Evolutionary conservation across 495 filamentous ascomycete genomes (phyloP).

Genomic region (Friedmanniomyces simplex): DNA sequence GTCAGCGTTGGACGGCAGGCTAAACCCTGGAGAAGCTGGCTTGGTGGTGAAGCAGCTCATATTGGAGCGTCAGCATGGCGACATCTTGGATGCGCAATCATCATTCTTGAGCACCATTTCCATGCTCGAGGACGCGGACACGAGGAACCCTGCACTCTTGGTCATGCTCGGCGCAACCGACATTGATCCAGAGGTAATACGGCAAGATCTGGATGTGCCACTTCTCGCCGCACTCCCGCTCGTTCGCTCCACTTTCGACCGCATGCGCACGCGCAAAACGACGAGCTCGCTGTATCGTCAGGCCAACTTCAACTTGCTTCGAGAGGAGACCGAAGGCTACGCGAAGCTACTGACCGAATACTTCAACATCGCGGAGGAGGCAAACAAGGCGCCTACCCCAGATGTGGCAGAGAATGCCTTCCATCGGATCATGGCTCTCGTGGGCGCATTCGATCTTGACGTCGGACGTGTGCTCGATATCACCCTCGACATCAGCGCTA

Average conservation of each 20-base stretch:
- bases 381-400: conserved; percentile 22
- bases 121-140: conserved; percentile 60
- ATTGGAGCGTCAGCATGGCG: conserved; percentile 40
- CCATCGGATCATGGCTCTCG: conserved; percentile 77
- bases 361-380: conserved; percentile 57
- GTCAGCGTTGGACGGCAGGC: conserved; percentile 55
- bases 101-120: conserved; percentile 76
- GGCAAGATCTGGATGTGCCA: conserved; percentile 68
- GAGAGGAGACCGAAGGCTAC: conserved; percentile 95
- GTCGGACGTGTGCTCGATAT: conserved; percentile 91
- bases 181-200: conserved; percentile 61
- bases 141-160: conserved; percentile 33
- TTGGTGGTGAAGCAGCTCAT: conserved; percentile 63
- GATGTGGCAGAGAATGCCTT: conserved; percentile 58
- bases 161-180: conserved; percentile 57
- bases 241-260: conserved; percentile 70
- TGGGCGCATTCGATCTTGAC: conserved; percentile 87
- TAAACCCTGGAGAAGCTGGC: conserved; percentile 61
- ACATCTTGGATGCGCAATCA: conserved; percentile 37
- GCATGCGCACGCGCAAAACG: conserved; percentile 72
- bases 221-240: conserved; percentile 65
- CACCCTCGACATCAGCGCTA: conserved; percentile 77
- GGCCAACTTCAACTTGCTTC: conserved; percentile 87
- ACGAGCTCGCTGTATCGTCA: conserved; percentile 91
- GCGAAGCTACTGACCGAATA: conserved; percentile 80